These are phyloP conservation scores for Albugo laibachii DNA, from an alignment of 352 stramenopile genomes.

Conservation along the genomic window DNA sequence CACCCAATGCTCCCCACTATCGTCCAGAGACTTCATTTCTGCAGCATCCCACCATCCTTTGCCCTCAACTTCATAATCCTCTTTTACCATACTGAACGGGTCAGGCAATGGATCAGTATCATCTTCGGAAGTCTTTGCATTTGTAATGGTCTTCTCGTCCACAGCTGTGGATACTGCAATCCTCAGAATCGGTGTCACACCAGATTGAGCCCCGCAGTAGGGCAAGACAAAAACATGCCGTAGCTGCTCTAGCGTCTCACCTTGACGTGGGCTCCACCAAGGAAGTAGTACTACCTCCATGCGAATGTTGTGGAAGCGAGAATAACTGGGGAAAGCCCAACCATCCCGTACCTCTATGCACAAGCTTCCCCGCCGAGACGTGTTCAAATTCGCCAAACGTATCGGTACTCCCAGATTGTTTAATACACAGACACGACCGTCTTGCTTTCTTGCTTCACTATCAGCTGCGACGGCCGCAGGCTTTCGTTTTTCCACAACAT, in stretches of 20 bases:
- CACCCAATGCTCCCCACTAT: constrained; percentile 3
- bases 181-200: constrained; percentile 67
- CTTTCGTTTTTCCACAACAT: constrained; percentile 51
- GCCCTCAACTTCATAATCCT: constrained; percentile 42
- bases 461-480: constrained; percentile 56
- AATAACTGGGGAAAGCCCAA: constrained; percentile 67
- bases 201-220: constrained; percentile 69
- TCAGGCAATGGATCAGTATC: constrained; percentile 60
- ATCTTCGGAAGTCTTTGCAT: constrained; percentile 22
- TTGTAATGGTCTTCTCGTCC: constrained; percentile 18
- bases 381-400: constrained; percentile 75
- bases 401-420: constrained; percentile 79
- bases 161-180: constrained; percentile 53
- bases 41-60: background rate
- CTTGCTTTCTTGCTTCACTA: constrained; percentile 63
- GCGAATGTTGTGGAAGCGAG: constrained; percentile 68
- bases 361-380: constrained; percentile 54
- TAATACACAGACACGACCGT: constrained; percentile 68
- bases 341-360: constrained; percentile 69
- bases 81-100: constrained; percentile 33
- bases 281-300: constrained; percentile 68
- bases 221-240: constrained; percentile 61
- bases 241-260: constrained; percentile 43
- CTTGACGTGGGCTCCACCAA: constrained; percentile 71
- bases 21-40: background rate